Evolutionary conservation across 1,284 basidiomycete genomes (phyloP), one percentile per base, ranked within the genome.

Genomic region (Vanrija sp.): DNA sequence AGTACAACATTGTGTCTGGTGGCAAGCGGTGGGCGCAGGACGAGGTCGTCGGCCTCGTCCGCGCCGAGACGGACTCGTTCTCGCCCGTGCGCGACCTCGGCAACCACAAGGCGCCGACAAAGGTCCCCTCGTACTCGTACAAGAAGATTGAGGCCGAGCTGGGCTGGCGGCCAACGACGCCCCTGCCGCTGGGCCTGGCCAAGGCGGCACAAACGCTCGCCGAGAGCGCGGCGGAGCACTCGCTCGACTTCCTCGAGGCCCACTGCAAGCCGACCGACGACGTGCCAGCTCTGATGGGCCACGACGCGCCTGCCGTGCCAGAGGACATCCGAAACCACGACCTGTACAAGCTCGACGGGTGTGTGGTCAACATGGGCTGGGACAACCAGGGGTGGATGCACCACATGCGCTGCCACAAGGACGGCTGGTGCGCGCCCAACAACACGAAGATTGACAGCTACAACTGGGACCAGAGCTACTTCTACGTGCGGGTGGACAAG

Each of bases 381-480:
- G 57, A 69, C 49, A 67, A 75, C 46, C 49, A 65, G 3, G 72
- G 69, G 3, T 71, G 57, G 48, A 42, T 77, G 15, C 67, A 72
- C 51, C 69, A 74, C 55, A 34, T 77, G 50, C 76, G 74, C 55
- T 75, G 73, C 57, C 60, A 67, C 46, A 67, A 72, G 56, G 69
- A 67, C 14, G 61, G 63, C 49, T 58, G 64, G 45, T 72, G 73
- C 49, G 44, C 45, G 4, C 65, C 66, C 9, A 66, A 73, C 49
- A 61, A 58, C 16, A 53, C 60, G 3, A 67, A 68, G 50, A 65
- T 73, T 6, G 51, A 51, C 15, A 62, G 65, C 46, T 65, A 66
- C 55, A 73, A 72, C 50, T 73, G 71, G 73, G 70, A 71, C 57
- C 61, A 67, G 46, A 68, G 58, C 25, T 62, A 67, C n/a, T 72